Evolutionary conservation across 176 grass and related monocot genomes (phyloP).

Genomic region (Thinopyrum elongatum): DNA sequence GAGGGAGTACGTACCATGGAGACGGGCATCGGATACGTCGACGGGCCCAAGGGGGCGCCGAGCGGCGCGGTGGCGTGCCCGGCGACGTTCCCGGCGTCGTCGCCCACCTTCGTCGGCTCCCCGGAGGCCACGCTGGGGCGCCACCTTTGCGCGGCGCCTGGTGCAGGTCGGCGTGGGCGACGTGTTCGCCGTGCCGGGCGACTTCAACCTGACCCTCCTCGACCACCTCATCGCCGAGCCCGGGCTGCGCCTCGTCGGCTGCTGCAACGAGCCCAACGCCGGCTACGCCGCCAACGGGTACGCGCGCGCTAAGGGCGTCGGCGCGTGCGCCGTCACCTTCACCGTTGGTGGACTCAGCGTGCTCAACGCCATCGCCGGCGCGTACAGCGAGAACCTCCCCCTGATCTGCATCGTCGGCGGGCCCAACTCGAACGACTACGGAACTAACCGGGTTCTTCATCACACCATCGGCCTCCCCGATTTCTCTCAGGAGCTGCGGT

Average conservation of each 20-base stretch:
- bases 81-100: too few species aligned
- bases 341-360: conserved; percentile 62
- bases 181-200: conserved; percentile 14
- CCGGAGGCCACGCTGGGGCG: too few species aligned
- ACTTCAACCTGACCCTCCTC: conserved; percentile 18
- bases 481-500: conserved; percentile 59
- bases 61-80: too few species aligned
- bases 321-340: conserved; percentile 62
- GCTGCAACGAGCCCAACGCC: conserved; percentile 69
- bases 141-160: conserved; percentile 2
- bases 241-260: conserved; percentile 32
- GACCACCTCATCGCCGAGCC: conserved; percentile 25
- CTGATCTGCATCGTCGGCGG: conserved; percentile 59
- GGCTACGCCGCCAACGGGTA: conserved; percentile 61
- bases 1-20: too few species aligned
- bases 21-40: too few species aligned
- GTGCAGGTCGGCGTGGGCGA: conserved; percentile 20
- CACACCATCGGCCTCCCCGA: conserved; percentile 57
- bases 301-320: conserved; percentile 47
- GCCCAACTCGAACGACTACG: conserved; percentile 58
- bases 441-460: conserved; percentile 49
- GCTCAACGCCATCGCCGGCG: conserved; percentile 58
- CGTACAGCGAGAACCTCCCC: conserved; percentile 56
- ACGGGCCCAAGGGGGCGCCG: too few species aligned
- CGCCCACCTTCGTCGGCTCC: too few species aligned